These are phyloP conservation scores for Fusarium illudens DNA, from an alignment of 2,329 filamentous ascomycete genomes.

Conservation along the genomic window DNA sequence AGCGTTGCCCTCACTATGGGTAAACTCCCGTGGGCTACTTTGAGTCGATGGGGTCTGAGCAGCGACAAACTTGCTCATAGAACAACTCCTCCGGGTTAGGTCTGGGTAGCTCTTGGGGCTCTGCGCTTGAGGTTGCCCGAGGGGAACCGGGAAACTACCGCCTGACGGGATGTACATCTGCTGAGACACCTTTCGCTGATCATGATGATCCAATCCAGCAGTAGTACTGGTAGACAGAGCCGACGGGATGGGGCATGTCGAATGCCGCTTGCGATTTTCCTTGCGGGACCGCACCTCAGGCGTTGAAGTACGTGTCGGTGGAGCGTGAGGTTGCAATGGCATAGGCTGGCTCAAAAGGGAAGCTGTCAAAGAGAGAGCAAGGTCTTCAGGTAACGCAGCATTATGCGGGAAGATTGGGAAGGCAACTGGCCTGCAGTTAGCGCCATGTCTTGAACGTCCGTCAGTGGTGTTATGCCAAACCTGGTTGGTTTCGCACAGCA, in stretches of 20 bases:
- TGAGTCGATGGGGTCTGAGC: slow-evolving; percentile 10
- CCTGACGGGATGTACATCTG: slow-evolving; percentile 46
- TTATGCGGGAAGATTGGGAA: slow-evolving; percentile 33
- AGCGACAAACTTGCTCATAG: slow-evolving; percentile 2
- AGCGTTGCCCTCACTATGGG: slow-evolving; percentile 8
- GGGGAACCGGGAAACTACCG: slow-evolving; percentile 24
- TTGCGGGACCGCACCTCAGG: slow-evolving; percentile 56
- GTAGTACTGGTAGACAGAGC: slow-evolving; percentile 26
- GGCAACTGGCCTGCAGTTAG: slow-evolving; percentile 16
- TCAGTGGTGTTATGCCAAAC: slow-evolving; percentile 13
- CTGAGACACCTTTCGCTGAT: slow-evolving; percentile 54
- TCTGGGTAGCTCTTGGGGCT: slow-evolving; percentile 23
- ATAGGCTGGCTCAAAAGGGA: slow-evolving; percentile 60
- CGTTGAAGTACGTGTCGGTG: slow-evolving; percentile 44
- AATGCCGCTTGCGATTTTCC: slow-evolving; percentile 48
- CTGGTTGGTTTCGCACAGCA: slow-evolving; percentile 20
- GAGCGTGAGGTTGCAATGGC: slow-evolving; percentile 47
- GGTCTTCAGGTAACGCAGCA: slow-evolving; percentile 42
- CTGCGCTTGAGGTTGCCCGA: slow-evolving; percentile 18
- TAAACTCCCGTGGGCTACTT: slow-evolving; percentile 16
- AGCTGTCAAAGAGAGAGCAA: slow-evolving; percentile 55
- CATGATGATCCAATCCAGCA: slow-evolving; percentile 38
- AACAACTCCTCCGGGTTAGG: slow-evolving; percentile 12
- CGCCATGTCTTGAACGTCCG: not conserved
- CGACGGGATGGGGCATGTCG: slow-evolving; percentile 12